Evolutionary conservation across 2,329 filamentous ascomycete genomes (phyloP).

Genomic region (Alternaria gaisen): DNA sequence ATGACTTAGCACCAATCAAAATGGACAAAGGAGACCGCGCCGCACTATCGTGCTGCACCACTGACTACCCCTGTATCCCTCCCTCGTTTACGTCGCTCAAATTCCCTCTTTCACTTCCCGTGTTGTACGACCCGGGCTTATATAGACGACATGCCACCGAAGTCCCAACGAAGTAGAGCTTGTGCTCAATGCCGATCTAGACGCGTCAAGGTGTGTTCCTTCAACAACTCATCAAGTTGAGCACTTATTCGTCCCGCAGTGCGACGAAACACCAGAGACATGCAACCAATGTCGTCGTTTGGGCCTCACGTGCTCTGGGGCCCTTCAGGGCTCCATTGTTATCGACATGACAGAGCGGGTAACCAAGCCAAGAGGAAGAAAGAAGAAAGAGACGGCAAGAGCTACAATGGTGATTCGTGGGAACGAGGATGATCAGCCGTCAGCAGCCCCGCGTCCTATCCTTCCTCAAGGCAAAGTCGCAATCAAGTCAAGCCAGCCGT

Average conservation of each 20-base stretch:
- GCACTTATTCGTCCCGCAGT: constrained; percentile 17
- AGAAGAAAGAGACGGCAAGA: constrained; percentile 25
- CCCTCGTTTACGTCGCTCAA: constrained; percentile 13
- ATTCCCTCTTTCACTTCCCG: constrained; percentile 26
- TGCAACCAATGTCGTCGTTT: constrained; percentile 30
- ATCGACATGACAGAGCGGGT: constrained; percentile 49
- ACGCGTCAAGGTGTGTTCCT: constrained; percentile 43
- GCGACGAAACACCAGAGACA: constrained; percentile 42
- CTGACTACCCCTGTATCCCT: not conserved
- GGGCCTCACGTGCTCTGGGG: constrained; percentile 42
- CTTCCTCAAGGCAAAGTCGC: not conserved
- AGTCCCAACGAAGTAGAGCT: constrained; percentile 44
- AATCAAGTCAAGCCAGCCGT: not conserved
- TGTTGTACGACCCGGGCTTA: not conserved
- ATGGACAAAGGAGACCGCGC: constrained; percentile 19
- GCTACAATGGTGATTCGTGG: constrained; percentile 5
- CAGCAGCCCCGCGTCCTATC: not conserved
- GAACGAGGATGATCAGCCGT: not conserved
- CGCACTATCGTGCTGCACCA: not conserved
- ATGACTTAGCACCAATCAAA: constrained; percentile 48
- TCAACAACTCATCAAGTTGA: not conserved
- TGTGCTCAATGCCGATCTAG: constrained; percentile 47
- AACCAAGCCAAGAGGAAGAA: constrained; percentile 33
- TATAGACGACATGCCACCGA: constrained; percentile 25
- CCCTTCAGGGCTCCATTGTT: constrained; percentile 44